These are phyloP conservation scores for Babesia sp. DNA, from an alignment of 169 alveolate genomes.

Conservation along the genomic window DNA sequence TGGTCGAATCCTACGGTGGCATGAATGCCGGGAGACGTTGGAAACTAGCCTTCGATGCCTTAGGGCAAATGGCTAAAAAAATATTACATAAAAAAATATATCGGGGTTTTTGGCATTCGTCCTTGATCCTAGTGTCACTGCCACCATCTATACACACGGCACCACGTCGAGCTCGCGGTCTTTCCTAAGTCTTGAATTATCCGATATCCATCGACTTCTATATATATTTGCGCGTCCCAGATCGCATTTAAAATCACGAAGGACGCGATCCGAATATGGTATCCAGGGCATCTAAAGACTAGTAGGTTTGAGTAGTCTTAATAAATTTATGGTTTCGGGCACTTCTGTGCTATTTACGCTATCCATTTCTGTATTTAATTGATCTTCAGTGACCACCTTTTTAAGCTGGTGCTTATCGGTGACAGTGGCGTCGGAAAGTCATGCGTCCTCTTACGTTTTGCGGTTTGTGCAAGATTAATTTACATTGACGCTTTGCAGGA, in stretches of 20 bases:
- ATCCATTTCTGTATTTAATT: neutral
- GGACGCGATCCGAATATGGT: conserved; percentile 37
- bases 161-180: neutral
- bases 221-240: neutral
- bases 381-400: conserved; percentile 86
- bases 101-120: neutral
- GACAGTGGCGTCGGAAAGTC: conserved; percentile 98
- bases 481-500: conserved; percentile 38
- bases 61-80: neutral
- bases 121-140: neutral
- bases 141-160: neutral
- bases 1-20: too few species aligned
- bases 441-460: conserved; percentile 93
- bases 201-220: neutral
- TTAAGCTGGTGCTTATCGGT: conserved; percentile 96
- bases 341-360: neutral
- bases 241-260: neutral
- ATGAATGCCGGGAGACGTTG: too few species aligned
- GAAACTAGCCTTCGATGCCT: too few species aligned
- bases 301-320: too few species aligned
- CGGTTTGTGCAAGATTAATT: conserved; percentile 71
- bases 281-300: conserved; percentile 59
- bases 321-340: neutral
- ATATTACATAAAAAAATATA: neutral
- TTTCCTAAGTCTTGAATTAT: neutral